Evolutionary conservation across 2,329 filamentous ascomycete species (phyloP).

Genomic region (Phyllosticta citribraziliensis): DNA sequence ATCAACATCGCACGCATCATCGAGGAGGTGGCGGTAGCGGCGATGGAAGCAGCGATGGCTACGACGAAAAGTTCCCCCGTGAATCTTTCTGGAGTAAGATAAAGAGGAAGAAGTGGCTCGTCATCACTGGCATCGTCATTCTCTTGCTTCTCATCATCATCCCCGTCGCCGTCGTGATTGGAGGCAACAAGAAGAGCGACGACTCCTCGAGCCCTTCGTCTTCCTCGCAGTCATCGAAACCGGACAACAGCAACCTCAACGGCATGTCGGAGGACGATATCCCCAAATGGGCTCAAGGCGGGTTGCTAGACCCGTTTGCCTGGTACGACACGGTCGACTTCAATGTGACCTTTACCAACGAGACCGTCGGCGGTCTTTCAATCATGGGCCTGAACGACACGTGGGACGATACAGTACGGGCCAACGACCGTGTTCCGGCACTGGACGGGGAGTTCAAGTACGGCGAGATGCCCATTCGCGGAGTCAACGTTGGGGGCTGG

Average conservation of each 20-base stretch:
- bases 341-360: constrained; percentile 85
- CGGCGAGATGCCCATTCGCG: constrained; percentile 66
- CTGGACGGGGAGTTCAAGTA: constrained; percentile 74
- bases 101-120: constrained; percentile 51
- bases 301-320: constrained; percentile 76
- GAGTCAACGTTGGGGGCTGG: constrained; percentile 92
- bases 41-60: constrained; percentile 21
- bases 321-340: constrained; percentile 89
- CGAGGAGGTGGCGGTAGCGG: constrained; percentile 26
- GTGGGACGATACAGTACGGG: constrained; percentile 73
- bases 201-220: constrained; percentile 16
- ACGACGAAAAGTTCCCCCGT: constrained; percentile 29
- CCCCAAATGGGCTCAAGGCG: constrained; percentile 54
- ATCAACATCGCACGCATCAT: constrained; percentile 31
- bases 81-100: constrained; percentile 19
- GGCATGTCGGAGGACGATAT: constrained; percentile 35
- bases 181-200: constrained; percentile 31
- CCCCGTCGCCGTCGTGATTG: constrained; percentile 36
- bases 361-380: constrained; percentile 75
- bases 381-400: constrained; percentile 78
- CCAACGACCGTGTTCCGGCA: constrained; percentile 72
- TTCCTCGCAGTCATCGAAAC: constrained; percentile 17
- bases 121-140: constrained; percentile 30
- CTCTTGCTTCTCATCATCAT: constrained; percentile 38
- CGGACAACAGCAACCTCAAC: constrained; percentile 36